A percentile compares a stretch with the other conserved stretches of the same genome.
Conservation (phyloP, 306 rosid genomes). For the Castanea mollissima region DNA sequence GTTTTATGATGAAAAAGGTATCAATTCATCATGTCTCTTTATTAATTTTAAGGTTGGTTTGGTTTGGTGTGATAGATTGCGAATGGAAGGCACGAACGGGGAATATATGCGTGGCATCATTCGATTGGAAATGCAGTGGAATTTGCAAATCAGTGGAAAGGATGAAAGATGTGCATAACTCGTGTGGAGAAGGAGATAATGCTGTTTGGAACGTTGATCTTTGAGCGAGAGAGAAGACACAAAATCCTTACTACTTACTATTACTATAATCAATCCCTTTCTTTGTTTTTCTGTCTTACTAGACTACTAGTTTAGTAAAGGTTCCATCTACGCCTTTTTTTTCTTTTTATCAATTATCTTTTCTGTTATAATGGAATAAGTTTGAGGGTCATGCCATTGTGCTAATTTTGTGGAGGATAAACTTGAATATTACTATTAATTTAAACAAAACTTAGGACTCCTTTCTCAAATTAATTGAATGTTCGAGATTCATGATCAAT, state of each 20-base stretch:
- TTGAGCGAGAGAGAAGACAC: slow-evolving; percentile 11
- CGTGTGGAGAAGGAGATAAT: slow-evolving; percentile 69
- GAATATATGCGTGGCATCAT: slow-evolving; percentile 77
- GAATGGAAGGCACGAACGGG: slow-evolving; percentile 70
- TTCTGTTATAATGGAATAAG: no score
- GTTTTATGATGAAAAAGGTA: no score
- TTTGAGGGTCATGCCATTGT: no score
- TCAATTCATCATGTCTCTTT: no score
- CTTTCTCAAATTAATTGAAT: no score
- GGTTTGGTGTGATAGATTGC: slow-evolving; percentile 43
- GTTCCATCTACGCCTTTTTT: no score
- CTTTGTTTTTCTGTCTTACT: background rate
- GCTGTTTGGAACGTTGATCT: slow-evolving; percentile 68
- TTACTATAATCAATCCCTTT: background rate
- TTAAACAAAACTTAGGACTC: no score
- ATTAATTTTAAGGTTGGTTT: no score
- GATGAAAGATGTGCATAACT: slow-evolving; percentile 63
- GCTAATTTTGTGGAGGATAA: no score
- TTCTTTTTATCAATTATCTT: no score
- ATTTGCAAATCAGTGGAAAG: slow-evolving; percentile 73
- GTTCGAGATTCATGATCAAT: no score
- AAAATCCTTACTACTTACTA: background rate
- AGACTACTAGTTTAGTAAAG: background rate
- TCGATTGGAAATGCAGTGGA: slow-evolving; percentile 95
- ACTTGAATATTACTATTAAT: no score